Evolutionary conservation across 352 stramenopile genomes (phyloP).

Genomic region (Phytophthora vignae): DNA sequence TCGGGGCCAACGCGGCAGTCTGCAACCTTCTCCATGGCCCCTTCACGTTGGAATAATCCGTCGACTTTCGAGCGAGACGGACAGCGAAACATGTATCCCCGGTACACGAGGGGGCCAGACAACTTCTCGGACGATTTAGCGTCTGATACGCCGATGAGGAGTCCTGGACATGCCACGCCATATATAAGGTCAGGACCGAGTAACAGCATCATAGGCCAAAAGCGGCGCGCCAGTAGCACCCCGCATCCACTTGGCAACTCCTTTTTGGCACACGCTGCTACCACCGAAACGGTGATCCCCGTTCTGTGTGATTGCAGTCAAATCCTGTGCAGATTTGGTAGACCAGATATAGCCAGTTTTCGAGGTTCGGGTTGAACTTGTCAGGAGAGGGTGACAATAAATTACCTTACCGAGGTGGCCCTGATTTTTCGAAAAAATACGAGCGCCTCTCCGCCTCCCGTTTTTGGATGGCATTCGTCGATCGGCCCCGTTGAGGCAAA

Average conservation of each 20-base stretch:
- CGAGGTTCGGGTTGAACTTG: neutral
- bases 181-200: neutral
- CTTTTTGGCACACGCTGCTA: too few relatives aligned
- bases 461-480: neutral
- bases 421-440: neutral
- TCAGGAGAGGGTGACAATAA: neutral
- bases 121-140: neutral
- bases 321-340: neutral
- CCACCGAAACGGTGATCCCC: too few relatives aligned
- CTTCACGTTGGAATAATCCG: neutral
- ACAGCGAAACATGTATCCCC: neutral
- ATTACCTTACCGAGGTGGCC: neutral
- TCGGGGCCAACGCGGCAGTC: neutral
- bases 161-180: neutral
- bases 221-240: neutral
- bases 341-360: neutral
- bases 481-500: neutral
- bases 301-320: neutral
- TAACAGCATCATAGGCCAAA: neutral
- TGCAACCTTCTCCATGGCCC: neutral
- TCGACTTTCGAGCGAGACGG: neutral
- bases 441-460: neutral
- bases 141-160: neutral
- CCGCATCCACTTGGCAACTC: neutral
- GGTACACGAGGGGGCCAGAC: neutral